Conservation (phyloP, 495 filamentous ascomycete genomes). For the Bacidia rubella region DNA sequence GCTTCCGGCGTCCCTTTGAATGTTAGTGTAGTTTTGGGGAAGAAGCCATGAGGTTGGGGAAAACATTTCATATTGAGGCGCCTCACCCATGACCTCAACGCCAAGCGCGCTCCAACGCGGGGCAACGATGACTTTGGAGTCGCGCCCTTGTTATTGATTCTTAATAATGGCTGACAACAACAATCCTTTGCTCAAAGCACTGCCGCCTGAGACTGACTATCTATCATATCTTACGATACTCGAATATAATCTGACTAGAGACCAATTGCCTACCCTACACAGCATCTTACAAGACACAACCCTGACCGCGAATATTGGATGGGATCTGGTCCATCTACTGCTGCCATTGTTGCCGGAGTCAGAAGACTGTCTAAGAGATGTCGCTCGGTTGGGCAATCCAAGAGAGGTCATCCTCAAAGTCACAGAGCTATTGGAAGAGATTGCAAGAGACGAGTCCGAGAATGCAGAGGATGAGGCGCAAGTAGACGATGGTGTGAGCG, state of each 20-base stretch:
- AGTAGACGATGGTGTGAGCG: conserved; percentile 39
- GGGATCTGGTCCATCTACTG: conserved; percentile 84
- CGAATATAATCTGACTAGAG: conserved; percentile 68
- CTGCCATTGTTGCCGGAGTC: conserved; percentile 61
- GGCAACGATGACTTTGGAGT: neutral
- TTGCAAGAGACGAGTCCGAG: conserved; percentile 42
- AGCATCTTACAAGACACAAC: conserved; percentile 68
- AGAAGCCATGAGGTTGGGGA: no score
- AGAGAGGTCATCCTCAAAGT: conserved; percentile 86
- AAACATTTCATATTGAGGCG: no score
- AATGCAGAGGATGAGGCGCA: conserved; percentile 29
- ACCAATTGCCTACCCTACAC: conserved; percentile 63
- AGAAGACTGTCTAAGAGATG: conserved; percentile 58
- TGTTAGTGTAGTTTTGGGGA: no score
- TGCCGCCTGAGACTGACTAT: conserved; percentile 64
- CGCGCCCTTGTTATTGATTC: neutral
- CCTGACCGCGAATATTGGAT: conserved; percentile 83
- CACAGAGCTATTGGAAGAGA: conserved; percentile 52
- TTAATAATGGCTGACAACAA: conserved; percentile 6
- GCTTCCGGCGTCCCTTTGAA: no score
- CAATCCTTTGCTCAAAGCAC: conserved; percentile 33
- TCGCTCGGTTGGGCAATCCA: conserved; percentile 78
- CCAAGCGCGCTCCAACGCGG: neutral
- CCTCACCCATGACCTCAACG: no score
- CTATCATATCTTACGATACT: conserved; percentile 81